A percentile compares a stretch with the other conserved stretches of the same genome.
Evolutionary conservation across 306 rosid genomes (phyloP).

Genomic region (Castanospermum australe): DNA sequence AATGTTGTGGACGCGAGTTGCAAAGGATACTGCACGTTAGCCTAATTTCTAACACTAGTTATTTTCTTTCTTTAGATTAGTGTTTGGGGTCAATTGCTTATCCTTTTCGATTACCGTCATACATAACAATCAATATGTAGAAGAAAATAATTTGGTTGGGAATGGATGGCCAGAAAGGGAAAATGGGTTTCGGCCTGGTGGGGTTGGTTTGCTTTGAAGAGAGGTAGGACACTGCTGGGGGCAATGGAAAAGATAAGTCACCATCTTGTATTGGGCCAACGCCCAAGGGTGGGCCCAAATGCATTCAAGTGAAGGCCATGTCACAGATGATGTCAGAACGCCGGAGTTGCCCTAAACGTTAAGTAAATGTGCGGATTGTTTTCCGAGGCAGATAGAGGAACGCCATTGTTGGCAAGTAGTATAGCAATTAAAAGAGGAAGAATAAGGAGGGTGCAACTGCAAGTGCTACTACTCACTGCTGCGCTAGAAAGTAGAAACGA

Average conservation of each 20-base stretch:
- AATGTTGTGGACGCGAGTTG: not conserved
- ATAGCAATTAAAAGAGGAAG: too few species aligned
- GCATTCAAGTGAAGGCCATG: conserved; percentile 41
- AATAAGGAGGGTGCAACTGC: too few species aligned
- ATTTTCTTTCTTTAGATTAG: not conserved
- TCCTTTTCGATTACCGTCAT: not conserved
- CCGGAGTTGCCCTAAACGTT: conserved; percentile 21
- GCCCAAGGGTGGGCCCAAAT: conserved; percentile 23
- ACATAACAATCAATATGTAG: not conserved
- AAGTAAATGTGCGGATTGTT: not conserved
- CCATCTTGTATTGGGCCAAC: conserved; percentile 19
- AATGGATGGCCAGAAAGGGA: not conserved
- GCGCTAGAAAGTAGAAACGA: too few species aligned
- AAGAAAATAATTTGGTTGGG: not conserved
- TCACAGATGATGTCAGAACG: conserved; percentile 41
- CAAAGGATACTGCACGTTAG: not conserved
- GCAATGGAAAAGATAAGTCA: conserved; percentile 18
- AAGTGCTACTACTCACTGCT: too few species aligned
- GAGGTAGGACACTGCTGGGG: conserved; percentile 24
- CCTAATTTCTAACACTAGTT: not conserved
- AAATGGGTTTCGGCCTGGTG: not conserved
- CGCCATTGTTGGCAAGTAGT: too few species aligned
- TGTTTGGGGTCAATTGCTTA: too few species aligned
- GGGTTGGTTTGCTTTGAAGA: not conserved
- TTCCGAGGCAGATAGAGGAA: too few species aligned